Percentiles rank a stretch among this genome's conserved stretches.
These are phyloP conservation scores for Lichina pygmaea DNA, from an alignment of 495 filamentous ascomycete genomes.

Conservation along the genomic window DNA sequence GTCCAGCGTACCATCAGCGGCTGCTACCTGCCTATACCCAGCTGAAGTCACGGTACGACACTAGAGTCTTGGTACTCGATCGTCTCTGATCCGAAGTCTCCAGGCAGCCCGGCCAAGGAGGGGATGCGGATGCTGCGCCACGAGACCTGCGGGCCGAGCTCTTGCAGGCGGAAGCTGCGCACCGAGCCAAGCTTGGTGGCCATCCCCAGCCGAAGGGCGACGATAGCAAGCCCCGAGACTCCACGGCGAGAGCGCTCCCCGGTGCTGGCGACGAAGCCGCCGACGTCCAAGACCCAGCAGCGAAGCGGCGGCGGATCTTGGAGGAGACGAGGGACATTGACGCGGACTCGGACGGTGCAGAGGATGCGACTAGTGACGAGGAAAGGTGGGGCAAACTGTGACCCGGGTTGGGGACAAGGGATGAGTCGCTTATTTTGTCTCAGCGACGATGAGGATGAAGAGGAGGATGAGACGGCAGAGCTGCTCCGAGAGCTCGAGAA, in stretches of 20 bases:
- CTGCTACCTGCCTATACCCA: slow-evolving; percentile 78
- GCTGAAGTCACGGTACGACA: slow-evolving; percentile 51
- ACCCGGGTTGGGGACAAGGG: slow-evolving; percentile 3
- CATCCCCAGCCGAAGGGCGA: slow-evolving; percentile 14
- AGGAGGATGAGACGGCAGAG: slow-evolving; percentile 76
- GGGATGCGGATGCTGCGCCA: slow-evolving; percentile 39
- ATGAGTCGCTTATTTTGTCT: not conserved
- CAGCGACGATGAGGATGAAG: slow-evolving; percentile 27
- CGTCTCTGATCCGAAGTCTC: slow-evolving; percentile 3
- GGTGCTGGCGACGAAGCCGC: slow-evolving; percentile 14
- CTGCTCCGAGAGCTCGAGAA: slow-evolving; percentile 81
- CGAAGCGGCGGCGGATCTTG: slow-evolving; percentile 65
- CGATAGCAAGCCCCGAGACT: slow-evolving; percentile 11
- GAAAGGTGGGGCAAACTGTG: slow-evolving; percentile 20
- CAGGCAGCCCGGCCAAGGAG: slow-evolving; percentile 71
- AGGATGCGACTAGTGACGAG: slow-evolving; percentile 45
- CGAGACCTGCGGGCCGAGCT: slow-evolving; percentile 84
- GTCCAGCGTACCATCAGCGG: slow-evolving; percentile 88
- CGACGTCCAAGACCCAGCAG: slow-evolving; percentile 45
- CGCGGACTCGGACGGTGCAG: slow-evolving; percentile 52
- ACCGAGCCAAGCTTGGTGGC: slow-evolving; percentile 65
- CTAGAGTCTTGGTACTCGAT: slow-evolving; percentile 4
- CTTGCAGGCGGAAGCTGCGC: slow-evolving; percentile 59
- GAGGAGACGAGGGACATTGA: slow-evolving; percentile 79
- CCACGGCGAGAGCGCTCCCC: slow-evolving; percentile 36